Evolutionary conservation across 2,329 filamentous ascomycete genomes (phyloP), one percentile per base, ranked within the genome.

Genomic region (Teratosphaeriaceae sp.): DNA sequence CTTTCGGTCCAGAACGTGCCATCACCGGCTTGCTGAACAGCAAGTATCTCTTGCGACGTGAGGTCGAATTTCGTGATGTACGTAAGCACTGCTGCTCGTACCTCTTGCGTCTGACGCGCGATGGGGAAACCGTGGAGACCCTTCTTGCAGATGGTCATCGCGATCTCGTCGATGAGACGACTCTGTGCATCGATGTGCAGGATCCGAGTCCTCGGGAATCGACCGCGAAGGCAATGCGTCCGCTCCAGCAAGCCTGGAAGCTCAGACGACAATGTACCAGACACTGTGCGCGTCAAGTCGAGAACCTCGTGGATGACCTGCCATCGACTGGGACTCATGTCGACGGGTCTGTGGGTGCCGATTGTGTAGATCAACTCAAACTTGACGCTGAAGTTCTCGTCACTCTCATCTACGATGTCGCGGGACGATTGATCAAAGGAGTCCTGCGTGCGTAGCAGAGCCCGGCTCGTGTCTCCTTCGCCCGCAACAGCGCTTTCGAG

Each of bases 371-470:
- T 65, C 0, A 72, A 55, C 51, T 69, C 66, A 13, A 67, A 69
- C 2, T 57, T 52, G 1, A 65, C 62, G 1, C 63, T 62, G 26
- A 71, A 57, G n/a, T 64, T 66, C 20, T 69, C 61, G 39, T 72
- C 69, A 27, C 60, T 81, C 52, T 85, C 82, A 47, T 85, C 82
- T 0, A 85, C 60, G 0, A 85, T 66, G 52, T 86, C 81, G 0
- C 80, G 70, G 2, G 70, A 74, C 1, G 64, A 53, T 0, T 46
- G 45, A 2, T 73, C 63, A 5, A 84, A 55, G 65, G 73, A 77
- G 0, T 57, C 45, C 21, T 82, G 75, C 0, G 69, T 66, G 0
- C 60, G 56, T 2, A 81, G 62, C 70, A 84, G 76, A 1, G 50
- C 53, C 0, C 50, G 55, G 0, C 74, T 72, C 24, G 72, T 62